Conservation (phyloP, 495 filamentous ascomycete genomes). For the Cudoniella acicularis region DNA sequence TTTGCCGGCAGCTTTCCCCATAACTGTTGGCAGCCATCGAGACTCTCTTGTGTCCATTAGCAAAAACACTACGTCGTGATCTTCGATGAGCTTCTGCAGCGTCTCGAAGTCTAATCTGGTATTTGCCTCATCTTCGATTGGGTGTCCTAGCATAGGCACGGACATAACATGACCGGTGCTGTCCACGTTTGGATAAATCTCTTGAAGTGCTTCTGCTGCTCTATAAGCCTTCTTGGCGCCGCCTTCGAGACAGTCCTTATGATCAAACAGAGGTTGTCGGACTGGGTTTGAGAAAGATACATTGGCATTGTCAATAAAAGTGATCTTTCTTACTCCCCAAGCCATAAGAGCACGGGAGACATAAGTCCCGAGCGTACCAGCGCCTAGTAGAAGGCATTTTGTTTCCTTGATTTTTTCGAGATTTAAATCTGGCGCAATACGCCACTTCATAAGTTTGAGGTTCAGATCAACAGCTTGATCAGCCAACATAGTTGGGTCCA, state of each 20-base stretch:
- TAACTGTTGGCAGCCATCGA: constrained; percentile 94
- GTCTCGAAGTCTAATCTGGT: constrained; percentile 70
- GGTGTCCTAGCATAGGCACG: constrained; percentile 94
- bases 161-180: constrained; percentile 71
- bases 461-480: constrained; percentile 98
- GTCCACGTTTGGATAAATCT: constrained; percentile 90
- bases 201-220: constrained; percentile 74
- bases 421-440: constrained; percentile 82
- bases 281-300: constrained; percentile 98
- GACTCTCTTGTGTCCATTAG: constrained; percentile 96
- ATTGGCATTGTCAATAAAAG: constrained; percentile 89
- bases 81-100: constrained; percentile 70
- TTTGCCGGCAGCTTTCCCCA: constrained; percentile 90
- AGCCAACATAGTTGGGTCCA: constrained; percentile 82
- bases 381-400: constrained; percentile 89
- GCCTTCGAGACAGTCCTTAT: constrained; percentile 82
- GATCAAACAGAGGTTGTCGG: constrained; percentile 86
- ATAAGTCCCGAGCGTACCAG: constrained; percentile 90
- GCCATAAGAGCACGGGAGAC: constrained; percentile 88
- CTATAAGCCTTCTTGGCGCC: constrained; percentile 78
- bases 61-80: constrained; percentile 90
- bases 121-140: constrained; percentile 64
- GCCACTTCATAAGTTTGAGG: constrained; percentile 97
- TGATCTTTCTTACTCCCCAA: constrained; percentile 96
- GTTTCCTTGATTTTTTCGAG: constrained; percentile 87